Evolutionary conservation across 75 land plant species (phyloP).

Genomic region (Pinus albicaulis): DNA sequence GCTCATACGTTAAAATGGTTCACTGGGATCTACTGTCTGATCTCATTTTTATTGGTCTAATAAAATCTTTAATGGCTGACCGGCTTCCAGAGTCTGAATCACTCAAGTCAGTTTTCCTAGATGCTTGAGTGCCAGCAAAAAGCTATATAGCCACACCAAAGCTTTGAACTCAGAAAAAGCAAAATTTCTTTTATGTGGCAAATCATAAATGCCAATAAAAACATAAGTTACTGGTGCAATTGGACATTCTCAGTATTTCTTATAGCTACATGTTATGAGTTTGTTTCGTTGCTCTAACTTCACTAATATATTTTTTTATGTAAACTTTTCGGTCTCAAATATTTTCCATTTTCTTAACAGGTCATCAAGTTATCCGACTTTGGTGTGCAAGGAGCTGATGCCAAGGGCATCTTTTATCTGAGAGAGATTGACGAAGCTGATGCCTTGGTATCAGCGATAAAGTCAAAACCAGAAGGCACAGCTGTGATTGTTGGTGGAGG

Average conservation of each 20-base stretch:
- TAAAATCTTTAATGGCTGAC: no score
- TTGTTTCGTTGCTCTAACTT: background rate
- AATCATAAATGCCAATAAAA: background rate
- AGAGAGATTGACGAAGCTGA: slow-evolving; percentile 98
- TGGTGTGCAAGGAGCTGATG: slow-evolving; percentile 91
- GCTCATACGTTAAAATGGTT: no score
- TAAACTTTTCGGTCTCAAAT: background rate
- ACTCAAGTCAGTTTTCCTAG: no score
- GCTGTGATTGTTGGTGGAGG: slow-evolving; percentile 97
- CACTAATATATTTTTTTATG: background rate
- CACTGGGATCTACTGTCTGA: no score
- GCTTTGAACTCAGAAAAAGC: no score
- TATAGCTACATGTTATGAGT: background rate
- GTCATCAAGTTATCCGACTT: slow-evolving; percentile 83
- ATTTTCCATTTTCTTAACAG: slow-evolving; percentile 32
- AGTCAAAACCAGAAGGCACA: slow-evolving; percentile 70
- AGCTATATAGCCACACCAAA: no score
- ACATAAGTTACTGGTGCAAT: background rate
- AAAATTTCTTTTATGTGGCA: background rate
- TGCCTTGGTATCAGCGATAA: slow-evolving; percentile 66
- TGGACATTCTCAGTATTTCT: background rate
- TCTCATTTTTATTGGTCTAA: no score
- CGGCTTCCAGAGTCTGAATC: no score
- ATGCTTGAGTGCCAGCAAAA: no score
- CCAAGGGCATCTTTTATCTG: slow-evolving; percentile 87